These are phyloP conservation scores for Exophiala alcalophila DNA, from an alignment of 2,329 filamentous ascomycete species.

Conservation along the genomic window DNA sequence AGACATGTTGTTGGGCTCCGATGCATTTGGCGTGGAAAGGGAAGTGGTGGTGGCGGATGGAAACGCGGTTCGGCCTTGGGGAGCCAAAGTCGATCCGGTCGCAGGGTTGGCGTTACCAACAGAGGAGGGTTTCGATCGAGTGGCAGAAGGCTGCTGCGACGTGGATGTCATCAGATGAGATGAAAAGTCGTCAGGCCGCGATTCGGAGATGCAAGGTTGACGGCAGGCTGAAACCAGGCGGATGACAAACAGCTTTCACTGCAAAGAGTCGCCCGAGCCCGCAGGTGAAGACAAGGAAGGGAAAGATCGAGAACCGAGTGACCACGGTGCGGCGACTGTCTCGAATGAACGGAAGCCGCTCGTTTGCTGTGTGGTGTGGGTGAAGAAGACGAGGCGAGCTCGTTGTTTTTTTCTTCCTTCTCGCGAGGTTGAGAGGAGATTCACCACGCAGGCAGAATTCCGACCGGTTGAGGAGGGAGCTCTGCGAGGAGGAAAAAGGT, in stretches of 20 bases:
- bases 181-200: conserved; percentile 13
- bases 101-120: conserved; percentile 12
- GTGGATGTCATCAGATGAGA: conserved; percentile 28
- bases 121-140: conserved; percentile 18
- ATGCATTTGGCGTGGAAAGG: conserved; percentile 30
- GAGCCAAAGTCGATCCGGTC: conserved; percentile 29
- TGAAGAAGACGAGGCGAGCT: conserved; percentile 12
- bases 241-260: conserved; percentile 24
- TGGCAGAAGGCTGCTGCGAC: conserved; percentile 17
- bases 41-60: conserved; percentile 23
- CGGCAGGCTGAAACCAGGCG: conserved; percentile 21
- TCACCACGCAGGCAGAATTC: conserved; percentile 22
- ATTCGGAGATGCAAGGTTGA: conserved; percentile 16
- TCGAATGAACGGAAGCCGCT: conserved; percentile 33
- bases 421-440: conserved; percentile 25
- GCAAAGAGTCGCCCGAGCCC: conserved; percentile 23
- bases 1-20: conserved; percentile 32
- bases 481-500: conserved; percentile 12
- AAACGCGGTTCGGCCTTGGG: conserved; percentile 24
- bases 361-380: conserved; percentile 25
- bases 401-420: conserved; percentile 13
- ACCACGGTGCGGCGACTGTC: conserved; percentile 31
- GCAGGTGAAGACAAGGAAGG: conserved; percentile 21
- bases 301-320: conserved; percentile 2
- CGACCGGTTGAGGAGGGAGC: conserved; percentile 16